Percentiles rank a stretch among this genome's conserved stretches.
Conservation (phyloP, 495 filamentous ascomycete species). For the Penicillium silybi region DNA sequence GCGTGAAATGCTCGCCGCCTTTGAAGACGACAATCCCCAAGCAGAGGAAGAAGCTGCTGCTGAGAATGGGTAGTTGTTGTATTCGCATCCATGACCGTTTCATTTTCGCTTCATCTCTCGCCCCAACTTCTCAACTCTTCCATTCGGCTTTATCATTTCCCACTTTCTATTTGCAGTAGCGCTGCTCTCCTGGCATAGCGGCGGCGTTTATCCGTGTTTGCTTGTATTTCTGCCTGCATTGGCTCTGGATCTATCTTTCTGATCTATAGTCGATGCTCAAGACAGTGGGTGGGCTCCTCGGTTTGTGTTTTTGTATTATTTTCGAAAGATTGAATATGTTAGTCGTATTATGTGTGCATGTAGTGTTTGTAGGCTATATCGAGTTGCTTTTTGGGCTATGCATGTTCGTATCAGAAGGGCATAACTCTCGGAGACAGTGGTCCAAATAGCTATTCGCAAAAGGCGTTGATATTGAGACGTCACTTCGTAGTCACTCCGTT, state of each 20-base stretch:
- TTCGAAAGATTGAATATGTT: not conserved
- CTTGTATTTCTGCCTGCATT: not conserved
- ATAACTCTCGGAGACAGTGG: too few relatives aligned
- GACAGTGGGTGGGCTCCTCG: not conserved
- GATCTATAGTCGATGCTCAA: not conserved
- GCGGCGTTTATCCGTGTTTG: constrained; percentile 31
- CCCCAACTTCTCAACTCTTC: not conserved
- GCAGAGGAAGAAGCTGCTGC: constrained; percentile 28
- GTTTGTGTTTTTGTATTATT: not conserved
- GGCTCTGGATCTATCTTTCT: not conserved
- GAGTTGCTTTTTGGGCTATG: too few relatives aligned
- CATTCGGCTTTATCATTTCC: constrained; percentile 7
- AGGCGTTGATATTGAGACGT: too few relatives aligned
- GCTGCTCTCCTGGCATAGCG: constrained; percentile 38
- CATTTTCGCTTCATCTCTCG: constrained; percentile 2
- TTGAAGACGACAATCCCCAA: constrained; percentile 47
- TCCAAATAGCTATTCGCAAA: too few relatives aligned
- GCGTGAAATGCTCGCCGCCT: constrained; percentile 62
- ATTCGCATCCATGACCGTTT: not conserved
- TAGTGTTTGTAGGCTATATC: not conserved
- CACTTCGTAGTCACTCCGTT: too few relatives aligned
- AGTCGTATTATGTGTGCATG: not conserved
- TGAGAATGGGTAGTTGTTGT: constrained; percentile 23
- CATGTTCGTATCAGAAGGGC: too few relatives aligned
- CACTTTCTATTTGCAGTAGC: constrained; percentile 19